Conservation (phyloP, 768 basidiomycete species). For the Lactarius trivialis region DNA sequence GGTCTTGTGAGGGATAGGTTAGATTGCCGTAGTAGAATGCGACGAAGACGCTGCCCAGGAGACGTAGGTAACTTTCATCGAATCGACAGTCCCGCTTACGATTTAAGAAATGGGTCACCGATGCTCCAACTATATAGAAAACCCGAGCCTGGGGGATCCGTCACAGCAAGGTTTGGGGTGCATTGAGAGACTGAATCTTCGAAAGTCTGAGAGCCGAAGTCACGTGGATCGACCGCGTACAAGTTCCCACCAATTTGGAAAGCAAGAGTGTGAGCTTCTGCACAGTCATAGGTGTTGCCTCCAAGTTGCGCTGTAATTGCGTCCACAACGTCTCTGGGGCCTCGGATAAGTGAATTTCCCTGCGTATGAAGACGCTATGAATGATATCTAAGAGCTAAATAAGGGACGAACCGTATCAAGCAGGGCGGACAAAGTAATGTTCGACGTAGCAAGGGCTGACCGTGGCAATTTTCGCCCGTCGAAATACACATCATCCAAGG, state of each 20-base stretch:
- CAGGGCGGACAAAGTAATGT: conserved; percentile 54
- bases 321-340: conserved; percentile 57
- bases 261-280: conserved; percentile 51
- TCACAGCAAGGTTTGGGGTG: conserved; percentile 47
- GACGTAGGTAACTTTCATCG: background rate
- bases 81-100: conserved; percentile 36
- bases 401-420: conserved; percentile 56
- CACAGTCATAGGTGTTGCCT: conserved; percentile 45
- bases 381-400: background rate
- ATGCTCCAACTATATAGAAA: conserved; percentile 75
- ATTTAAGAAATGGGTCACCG: conserved; percentile 69
- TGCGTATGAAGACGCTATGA: conserved; percentile 26
- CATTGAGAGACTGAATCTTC: conserved; percentile 33
- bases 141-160: conserved; percentile 55
- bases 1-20: conserved; percentile 57
- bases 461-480: conserved; percentile 55
- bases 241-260: conserved; percentile 63
- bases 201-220: conserved; percentile 47
- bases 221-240: conserved; percentile 73
- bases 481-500: conserved; percentile 64
- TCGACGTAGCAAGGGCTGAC: conserved; percentile 43
- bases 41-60: conserved; percentile 45
- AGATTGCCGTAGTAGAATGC: conserved; percentile 71
- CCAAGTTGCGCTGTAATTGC: conserved; percentile 41
- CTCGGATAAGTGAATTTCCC: conserved; percentile 76